Conservation (phyloP, 495 filamentous ascomycete genomes). For the Lophiotrema nucula region DNA sequence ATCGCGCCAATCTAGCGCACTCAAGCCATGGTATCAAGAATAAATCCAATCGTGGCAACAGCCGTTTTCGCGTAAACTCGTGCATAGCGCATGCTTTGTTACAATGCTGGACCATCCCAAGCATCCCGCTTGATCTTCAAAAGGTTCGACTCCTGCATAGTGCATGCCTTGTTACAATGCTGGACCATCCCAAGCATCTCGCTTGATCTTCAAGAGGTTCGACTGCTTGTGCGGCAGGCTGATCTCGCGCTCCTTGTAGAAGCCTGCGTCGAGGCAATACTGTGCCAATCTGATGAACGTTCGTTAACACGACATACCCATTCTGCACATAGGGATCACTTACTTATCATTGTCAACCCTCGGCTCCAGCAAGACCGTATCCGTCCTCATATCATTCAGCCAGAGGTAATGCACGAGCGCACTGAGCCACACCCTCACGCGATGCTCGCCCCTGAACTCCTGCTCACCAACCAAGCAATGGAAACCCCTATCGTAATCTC, state of each 20-base stretch:
- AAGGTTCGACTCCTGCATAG: conserved; percentile 71
- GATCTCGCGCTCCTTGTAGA: conserved; percentile 84
- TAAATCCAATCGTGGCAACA: too few relatives aligned
- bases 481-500: conserved; percentile 83
- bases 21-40: too few relatives aligned
- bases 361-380: conserved; percentile 80
- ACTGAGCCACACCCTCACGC: conserved; percentile 76
- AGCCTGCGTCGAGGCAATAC: conserved; percentile 73
- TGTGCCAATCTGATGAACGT: conserved; percentile 76
- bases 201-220: conserved; percentile 75
- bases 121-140: conserved; percentile 78
- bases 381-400: conserved; percentile 75
- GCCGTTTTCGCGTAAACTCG: too few relatives aligned
- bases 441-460: conserved; percentile 75
- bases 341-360: conserved; percentile 89
- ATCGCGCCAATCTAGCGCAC: too few relatives aligned
- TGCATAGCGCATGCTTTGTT: conserved; percentile 5
- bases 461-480: conserved; percentile 91
- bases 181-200: conserved; percentile 85
- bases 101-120: conserved; percentile 79
- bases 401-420: conserved; percentile 83
- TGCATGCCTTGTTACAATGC: conserved; percentile 54
- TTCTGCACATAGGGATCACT: too few relatives aligned
- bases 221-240: conserved; percentile 91
- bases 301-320: too few relatives aligned